These are phyloP conservation scores for Stenocarpella maydis DNA, from an alignment of 2,329 filamentous ascomycete genomes.

Conservation along the genomic window DNA sequence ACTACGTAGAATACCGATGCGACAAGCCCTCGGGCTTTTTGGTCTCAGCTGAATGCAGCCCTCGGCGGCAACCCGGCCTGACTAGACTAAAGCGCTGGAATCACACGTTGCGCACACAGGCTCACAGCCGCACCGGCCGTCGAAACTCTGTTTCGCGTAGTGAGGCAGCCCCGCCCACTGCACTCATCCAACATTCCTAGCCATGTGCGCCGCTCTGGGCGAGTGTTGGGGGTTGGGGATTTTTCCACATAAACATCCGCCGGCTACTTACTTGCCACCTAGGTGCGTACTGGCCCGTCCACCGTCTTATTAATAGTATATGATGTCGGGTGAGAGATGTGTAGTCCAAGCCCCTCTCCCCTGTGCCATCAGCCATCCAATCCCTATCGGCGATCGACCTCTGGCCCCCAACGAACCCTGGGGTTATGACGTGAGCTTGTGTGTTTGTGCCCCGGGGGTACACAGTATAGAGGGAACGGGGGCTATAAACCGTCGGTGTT, in stretches of 20 bases:
- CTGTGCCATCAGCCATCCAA: neutral
- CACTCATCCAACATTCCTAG: neutral
- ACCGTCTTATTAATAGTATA: conserved; percentile 3
- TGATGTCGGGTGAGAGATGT: too few species aligned
- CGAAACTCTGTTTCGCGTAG: conserved; percentile 17
- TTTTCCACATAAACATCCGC: too few species aligned
- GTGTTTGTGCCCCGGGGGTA: neutral
- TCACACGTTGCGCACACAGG: conserved; percentile 16
- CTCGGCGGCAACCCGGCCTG: neutral
- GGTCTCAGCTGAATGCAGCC: neutral
- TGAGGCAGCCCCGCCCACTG: neutral
- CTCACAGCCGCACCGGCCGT: neutral
- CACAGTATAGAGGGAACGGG: neutral
- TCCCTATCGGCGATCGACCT: conserved; percentile 1
- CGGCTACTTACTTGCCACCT: neutral
- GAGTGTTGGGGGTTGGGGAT: neutral
- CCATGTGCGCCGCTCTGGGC: neutral
- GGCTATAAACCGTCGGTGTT: neutral
- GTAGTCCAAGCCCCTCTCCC: neutral
- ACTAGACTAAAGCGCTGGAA: neutral
- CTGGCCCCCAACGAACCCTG: conserved; percentile 1
- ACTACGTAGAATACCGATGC: too few species aligned
- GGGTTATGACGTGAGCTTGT: conserved; percentile 16
- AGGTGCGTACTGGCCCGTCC: neutral
- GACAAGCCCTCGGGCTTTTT: neutral